Evolutionary conservation across 2,329 filamentous ascomycete species (phyloP), one percentile per base, ranked within the genome.

Genomic region (Colletotrichum sojae): DNA sequence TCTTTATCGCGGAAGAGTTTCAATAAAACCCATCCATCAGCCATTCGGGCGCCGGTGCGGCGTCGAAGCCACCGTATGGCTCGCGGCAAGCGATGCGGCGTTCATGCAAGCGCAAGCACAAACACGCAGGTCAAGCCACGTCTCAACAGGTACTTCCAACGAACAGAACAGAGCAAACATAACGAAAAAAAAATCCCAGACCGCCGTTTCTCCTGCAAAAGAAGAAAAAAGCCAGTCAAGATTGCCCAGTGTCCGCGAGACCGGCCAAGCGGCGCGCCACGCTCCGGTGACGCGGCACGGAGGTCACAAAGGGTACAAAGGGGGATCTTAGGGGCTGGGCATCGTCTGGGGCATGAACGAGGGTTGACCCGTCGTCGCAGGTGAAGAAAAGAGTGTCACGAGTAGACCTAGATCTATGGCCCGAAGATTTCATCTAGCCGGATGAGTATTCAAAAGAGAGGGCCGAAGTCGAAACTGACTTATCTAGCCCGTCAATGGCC

Each of bases 381-480:
- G 57, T 46, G 18, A n/a, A 43, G 40, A 43, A 43, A n/a, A 12
- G 12, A 43, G 40, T 15, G 25, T 31, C 25, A 13, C 36, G 9
- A n/a, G 18, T 5, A 5, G 6, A 31, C 15, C 25, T 43, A 15
- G 20, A 5, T n/a, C 51, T 5, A 36, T 16, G n/a, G 39, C 31
- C 25, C 53, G 36, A 36, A 36, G 4, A 43, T 5, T 25, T 10
- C 22, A 5, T 18, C 0, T 49, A 45, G n/a, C 60, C 40, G 27
- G 51, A 56, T 25, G 22, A 22, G 49, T 13, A 43, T 15, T 15
- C 25, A 20, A 36, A 45, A 36, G 36, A 16, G 16, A 16, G 31
- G 20, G 18, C 20, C 22, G 67, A 22, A 52, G 67, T 69, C 25
- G 56, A 61, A 66, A 66, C 67, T 60, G 67, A 27, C 62, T 69